Conservation (phyloP, 2,329 filamentous ascomycete species). For the Zalaria obscura region DNA sequence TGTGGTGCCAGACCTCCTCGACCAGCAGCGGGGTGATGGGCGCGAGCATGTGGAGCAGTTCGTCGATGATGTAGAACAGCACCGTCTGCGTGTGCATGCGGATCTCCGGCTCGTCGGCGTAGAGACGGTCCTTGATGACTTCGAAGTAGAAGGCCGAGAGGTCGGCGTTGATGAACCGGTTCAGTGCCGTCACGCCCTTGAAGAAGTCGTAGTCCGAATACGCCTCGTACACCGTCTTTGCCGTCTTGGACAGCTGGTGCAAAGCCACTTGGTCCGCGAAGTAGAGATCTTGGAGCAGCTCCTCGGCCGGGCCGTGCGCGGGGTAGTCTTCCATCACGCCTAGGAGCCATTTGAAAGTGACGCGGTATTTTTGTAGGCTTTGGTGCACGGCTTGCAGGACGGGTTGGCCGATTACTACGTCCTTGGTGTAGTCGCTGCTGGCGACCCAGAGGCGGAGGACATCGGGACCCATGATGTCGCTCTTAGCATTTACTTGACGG, state of each 20-base stretch:
- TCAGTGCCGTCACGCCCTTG: conserved; percentile 58
- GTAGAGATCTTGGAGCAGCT: conserved; percentile 5
- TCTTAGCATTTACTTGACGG: conserved; percentile 8
- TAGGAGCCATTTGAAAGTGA: conserved; percentile 80
- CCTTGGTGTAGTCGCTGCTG: conserved; percentile 78
- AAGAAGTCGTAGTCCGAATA: conserved; percentile 70
- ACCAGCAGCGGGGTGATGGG: conserved; percentile 74
- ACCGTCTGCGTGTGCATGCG: conserved; percentile 42
- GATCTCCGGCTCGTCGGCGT: conserved; percentile 61
- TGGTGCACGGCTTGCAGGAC: conserved; percentile 66
- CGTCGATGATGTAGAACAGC: conserved; percentile 48
- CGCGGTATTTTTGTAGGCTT: conserved; percentile 71
- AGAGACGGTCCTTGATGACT: conserved; percentile 78
- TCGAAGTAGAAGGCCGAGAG: conserved; percentile 93
- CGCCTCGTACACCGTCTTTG: conserved; percentile 47
- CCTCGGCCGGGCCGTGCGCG: conserved; percentile 6
- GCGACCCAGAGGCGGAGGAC: conserved; percentile 83
- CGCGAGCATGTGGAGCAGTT: conserved; percentile 63
- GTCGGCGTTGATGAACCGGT: conserved; percentile 68
- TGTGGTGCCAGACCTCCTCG: conserved; percentile 75
- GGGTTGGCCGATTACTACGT: conserved; percentile 67
- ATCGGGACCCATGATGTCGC: conserved; percentile 55
- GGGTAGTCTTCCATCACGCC: conserved; percentile 42
- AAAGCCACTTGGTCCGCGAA: conserved; percentile 58
- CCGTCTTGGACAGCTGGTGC: conserved; percentile 54